These are phyloP conservation scores for Microdochium nivale DNA, from an alignment of 2,329 filamentous ascomycete species.

Conservation along the genomic window DNA sequence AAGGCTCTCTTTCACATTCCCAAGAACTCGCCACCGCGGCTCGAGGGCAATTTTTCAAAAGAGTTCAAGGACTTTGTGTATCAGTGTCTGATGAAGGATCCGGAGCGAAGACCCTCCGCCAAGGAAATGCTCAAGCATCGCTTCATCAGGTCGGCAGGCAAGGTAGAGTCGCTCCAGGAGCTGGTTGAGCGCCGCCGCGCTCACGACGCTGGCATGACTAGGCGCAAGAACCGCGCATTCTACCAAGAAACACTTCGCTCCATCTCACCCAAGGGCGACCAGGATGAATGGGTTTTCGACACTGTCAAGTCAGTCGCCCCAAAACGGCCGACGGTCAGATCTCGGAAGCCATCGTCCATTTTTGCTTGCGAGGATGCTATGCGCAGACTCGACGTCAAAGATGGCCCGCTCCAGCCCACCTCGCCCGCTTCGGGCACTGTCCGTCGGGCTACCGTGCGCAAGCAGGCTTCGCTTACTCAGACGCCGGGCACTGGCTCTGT, in stretches of 20 bases:
- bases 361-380: constrained; percentile 52
- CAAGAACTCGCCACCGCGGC: constrained; percentile 73
- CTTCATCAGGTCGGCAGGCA: constrained; percentile 81
- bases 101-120: constrained; percentile 73
- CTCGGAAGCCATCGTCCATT: constrained; percentile 48
- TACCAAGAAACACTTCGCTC: constrained; percentile 87
- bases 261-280: constrained; percentile 56
- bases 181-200: constrained; percentile 75
- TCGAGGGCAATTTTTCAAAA: constrained; percentile 79
- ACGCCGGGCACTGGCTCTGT: constrained; percentile 28
- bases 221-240: constrained; percentile 66
- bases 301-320: constrained; percentile 70
- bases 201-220: constrained; percentile 66
- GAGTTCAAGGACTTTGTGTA: constrained; percentile 94
- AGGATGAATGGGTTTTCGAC: constrained; percentile 93
- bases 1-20: constrained; percentile 89
- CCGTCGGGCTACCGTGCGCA: constrained; percentile 48
- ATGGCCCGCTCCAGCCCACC: constrained; percentile 47
- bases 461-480: constrained; percentile 33
- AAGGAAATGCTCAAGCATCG: constrained; percentile 81
- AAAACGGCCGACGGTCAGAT: constrained; percentile 42
- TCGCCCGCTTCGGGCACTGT: constrained; percentile 48
- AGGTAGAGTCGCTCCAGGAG: constrained; percentile 80
- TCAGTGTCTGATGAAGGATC: constrained; percentile 86
- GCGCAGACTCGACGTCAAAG: constrained; percentile 51